Evolutionary conservation across 306 rosid species (phyloP).

Genomic region (Benincasa hispida): DNA sequence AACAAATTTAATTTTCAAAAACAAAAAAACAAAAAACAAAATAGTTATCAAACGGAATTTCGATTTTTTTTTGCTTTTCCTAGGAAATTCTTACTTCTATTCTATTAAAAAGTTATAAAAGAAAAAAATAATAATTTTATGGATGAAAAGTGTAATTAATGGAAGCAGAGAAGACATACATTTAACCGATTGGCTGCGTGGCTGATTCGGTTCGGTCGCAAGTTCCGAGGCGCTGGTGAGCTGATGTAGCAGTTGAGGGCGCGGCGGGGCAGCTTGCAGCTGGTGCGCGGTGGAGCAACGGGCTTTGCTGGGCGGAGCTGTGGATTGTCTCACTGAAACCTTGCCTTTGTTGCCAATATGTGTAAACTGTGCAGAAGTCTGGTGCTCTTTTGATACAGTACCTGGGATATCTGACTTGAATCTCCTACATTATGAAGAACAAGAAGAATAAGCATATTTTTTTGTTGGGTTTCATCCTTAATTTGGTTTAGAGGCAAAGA

Average conservation of each 20-base stretch:
- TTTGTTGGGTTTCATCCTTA: background rate
- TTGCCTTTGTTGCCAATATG: conserved; percentile 54
- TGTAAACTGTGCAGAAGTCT: conserved; percentile 60
- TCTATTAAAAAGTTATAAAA: too few species aligned
- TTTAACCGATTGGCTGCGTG: background rate
- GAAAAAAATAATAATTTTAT: too few species aligned
- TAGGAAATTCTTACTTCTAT: too few species aligned
- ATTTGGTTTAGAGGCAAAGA: background rate
- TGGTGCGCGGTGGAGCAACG: background rate
- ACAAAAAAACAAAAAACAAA: too few species aligned
- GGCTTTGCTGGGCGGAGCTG: conserved; percentile 18
- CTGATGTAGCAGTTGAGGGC: background rate
- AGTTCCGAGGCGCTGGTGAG: background rate
- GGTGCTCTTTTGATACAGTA: conserved; percentile 49
- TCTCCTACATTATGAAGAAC: conserved; percentile 29
- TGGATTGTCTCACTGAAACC: conserved; percentile 40
- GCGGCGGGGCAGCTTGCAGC: conserved; percentile 3
- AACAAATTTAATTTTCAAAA: too few species aligned
- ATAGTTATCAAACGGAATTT: too few species aligned
- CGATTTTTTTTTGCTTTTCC: too few species aligned
- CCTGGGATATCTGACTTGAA: conserved; percentile 53
- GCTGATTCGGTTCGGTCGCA: background rate
- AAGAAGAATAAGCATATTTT: background rate
- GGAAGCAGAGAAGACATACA: background rate
- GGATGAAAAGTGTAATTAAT: too few species aligned